Evolutionary conservation across 768 basidiomycete species (phyloP).

Genomic region (Pilatotrama ljubarskyi): DNA sequence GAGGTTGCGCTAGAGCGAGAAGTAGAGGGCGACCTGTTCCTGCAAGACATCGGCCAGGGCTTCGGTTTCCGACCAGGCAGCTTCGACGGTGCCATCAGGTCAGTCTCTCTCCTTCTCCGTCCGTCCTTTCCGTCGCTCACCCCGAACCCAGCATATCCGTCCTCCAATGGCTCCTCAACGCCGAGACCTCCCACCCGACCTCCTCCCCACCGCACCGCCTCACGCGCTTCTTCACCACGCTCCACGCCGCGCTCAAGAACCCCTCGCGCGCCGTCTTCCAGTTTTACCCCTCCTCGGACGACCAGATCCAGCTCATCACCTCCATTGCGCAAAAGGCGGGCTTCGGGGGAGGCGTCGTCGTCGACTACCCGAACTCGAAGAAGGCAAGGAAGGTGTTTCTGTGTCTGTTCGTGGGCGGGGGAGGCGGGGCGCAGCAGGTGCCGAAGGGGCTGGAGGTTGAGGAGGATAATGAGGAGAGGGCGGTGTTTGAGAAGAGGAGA

Average conservation of each 20-base stretch:
- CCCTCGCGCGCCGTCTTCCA: slow-evolving; percentile 87
- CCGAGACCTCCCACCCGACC: slow-evolving; percentile 86
- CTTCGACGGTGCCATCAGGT: slow-evolving; percentile 98
- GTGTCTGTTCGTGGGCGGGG: slow-evolving; percentile 87
- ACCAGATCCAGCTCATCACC: slow-evolving; percentile 95
- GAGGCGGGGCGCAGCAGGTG: slow-evolving; percentile 50
- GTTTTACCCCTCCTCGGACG: slow-evolving; percentile 96
- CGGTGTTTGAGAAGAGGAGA: slow-evolving; percentile 75
- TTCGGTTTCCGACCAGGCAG: slow-evolving; percentile 96
- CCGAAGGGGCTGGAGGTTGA: slow-evolving; percentile 79
- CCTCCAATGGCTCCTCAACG: slow-evolving; percentile 98
- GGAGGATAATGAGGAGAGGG: slow-evolving; percentile 51
- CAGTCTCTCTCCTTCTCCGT: slow-evolving; percentile 18
- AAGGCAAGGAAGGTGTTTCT: slow-evolving; percentile 95
- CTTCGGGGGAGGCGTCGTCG: slow-evolving; percentile 94
- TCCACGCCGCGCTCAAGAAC: slow-evolving; percentile 83
- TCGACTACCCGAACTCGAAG: slow-evolving; percentile 96
- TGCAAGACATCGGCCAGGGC: slow-evolving; percentile 98
- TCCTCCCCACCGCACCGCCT: slow-evolving; percentile 88
- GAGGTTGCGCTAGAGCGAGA: slow-evolving; percentile 96
- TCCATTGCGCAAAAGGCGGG: slow-evolving; percentile 91
- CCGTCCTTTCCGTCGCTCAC: not conserved
- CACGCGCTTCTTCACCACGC: slow-evolving; percentile 88
- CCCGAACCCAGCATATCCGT: slow-evolving; percentile 78
- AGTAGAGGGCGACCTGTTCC: slow-evolving; percentile 92